Percentiles rank a stretch among this genome's conserved stretches.
phyloP scores from a whole-genome alignment of 108 stramenopile genomes.

The Skeletonema menzelii region DNA sequence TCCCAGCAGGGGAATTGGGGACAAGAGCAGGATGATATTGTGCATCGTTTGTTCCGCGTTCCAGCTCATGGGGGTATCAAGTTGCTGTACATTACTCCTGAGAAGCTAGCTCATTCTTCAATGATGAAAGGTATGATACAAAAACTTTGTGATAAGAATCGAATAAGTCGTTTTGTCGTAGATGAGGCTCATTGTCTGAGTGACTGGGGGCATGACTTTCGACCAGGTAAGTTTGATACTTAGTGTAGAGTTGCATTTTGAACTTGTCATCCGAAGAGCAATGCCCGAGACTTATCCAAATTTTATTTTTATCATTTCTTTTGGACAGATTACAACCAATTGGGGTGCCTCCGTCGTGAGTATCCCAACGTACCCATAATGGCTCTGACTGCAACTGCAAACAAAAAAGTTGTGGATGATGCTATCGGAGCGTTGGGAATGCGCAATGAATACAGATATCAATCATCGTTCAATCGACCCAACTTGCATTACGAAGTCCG shows the following conservation, averaged over 20 bases:
- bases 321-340: constrained; percentile 89
- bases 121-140: constrained; percentile 76
- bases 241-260: not conserved
- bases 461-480: constrained; percentile 92
- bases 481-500: constrained; percentile 95
- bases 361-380: constrained; percentile 96
- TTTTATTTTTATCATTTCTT: constrained; percentile 34
- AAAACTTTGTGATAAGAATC: constrained; percentile 54
- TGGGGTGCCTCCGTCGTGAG: constrained; percentile 77
- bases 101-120: constrained; percentile 84
- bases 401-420: constrained; percentile 90
- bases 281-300: too few species aligned
- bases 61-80: constrained; percentile 86
- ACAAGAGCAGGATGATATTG: constrained; percentile 70
- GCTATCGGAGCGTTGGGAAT: constrained; percentile 87
- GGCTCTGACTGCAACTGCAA: constrained; percentile 99
- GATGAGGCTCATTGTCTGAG: constrained; percentile 98
- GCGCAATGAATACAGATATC: constrained; percentile 67
- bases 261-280: constrained; percentile 5
- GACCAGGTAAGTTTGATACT: constrained; percentile 19
- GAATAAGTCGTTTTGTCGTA: constrained; percentile 95
- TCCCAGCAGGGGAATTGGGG: constrained; percentile 84
- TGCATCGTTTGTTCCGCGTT: constrained; percentile 53
- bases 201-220: constrained; percentile 42
- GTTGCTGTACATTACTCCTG: constrained; percentile 98